Conservation (phyloP, 2,329 filamentous ascomycete species). For the Scedosporium aurantiacum region DNA sequence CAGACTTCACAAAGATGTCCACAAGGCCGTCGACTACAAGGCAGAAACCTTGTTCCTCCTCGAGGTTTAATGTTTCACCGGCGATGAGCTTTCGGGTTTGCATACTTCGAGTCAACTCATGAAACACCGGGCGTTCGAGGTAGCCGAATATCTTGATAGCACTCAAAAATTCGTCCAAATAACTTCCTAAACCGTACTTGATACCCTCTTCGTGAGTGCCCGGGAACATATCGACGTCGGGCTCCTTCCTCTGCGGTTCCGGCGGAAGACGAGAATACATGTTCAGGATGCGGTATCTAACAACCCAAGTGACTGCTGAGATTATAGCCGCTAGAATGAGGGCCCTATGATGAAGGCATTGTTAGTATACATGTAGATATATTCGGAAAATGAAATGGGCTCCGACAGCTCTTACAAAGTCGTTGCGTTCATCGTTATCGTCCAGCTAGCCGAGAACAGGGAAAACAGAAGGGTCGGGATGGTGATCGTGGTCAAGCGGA, state of each 20-base stretch:
- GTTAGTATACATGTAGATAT: constrained; percentile 9
- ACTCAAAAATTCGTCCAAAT: constrained; percentile 93
- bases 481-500: constrained; percentile 80
- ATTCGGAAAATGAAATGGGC: neutral
- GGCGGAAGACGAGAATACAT: constrained; percentile 92
- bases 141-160: constrained; percentile 99
- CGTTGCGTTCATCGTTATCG: constrained; percentile 97
- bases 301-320: constrained; percentile 85
- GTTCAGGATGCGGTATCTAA: constrained; percentile 90
- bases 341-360: constrained; percentile 36
- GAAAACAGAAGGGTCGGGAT: constrained; percentile 82
- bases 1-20: constrained; percentile 96
- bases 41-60: constrained; percentile 97
- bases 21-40: constrained; percentile 93
- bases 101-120: constrained; percentile 95
- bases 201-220: constrained; percentile 81
- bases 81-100: constrained; percentile 94
- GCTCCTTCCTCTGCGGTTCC: constrained; percentile 91
- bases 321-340: constrained; percentile 66
- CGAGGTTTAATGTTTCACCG: constrained; percentile 85
- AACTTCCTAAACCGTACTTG: constrained; percentile 89
- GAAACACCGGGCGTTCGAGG: constrained; percentile 89
- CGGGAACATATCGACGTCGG: constrained; percentile 88
- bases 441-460: constrained; percentile 83
- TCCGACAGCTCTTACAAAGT: constrained; percentile 55